Conservation (phyloP, 768 basidiomycete species). For the Termitomyces sp. region DNA sequence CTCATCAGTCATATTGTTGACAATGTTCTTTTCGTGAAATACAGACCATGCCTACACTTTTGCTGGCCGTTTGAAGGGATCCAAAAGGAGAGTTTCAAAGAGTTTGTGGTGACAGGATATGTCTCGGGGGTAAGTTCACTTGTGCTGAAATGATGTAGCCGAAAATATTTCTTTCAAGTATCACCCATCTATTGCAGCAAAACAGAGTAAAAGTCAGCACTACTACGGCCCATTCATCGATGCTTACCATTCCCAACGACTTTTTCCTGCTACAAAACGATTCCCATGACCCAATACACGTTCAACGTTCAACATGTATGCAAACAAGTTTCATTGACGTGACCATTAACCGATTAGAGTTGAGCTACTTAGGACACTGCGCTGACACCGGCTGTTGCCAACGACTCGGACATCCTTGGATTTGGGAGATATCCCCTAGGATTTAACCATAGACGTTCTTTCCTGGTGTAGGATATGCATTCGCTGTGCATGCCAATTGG, state of each 20-base stretch:
- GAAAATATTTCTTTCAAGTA: conserved; percentile 1
- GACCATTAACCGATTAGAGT: conserved; percentile 1
- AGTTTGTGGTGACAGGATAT: conserved; percentile 34
- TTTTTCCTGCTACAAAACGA: conserved; percentile 18
- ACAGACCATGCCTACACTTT: conserved; percentile 26
- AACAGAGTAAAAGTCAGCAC: conserved; percentile 24
- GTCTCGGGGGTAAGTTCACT: conserved; percentile 23
- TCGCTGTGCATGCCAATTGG: conserved; percentile 16
- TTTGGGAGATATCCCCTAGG: conserved; percentile 12
- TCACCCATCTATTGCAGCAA: conserved; percentile 27
- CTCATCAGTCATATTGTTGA: too few species aligned
- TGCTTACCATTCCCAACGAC: conserved; percentile 30
- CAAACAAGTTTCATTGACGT: background rate
- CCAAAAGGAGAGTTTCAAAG: conserved; percentile 29
- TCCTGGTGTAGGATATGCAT: conserved; percentile 13
- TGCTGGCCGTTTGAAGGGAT: conserved; percentile 29
- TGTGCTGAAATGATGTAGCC: background rate
- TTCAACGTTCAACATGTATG: conserved; percentile 15
- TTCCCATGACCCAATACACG: conserved; percentile 13
- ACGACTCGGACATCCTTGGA: conserved; percentile 12
- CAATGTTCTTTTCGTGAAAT: too few species aligned
- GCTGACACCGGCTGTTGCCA: conserved; percentile 11
- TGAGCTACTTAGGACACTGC: conserved; percentile 11
- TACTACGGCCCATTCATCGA: conserved; percentile 32
- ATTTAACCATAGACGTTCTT: conserved; percentile 14